phyloP scores from a whole-genome alignment of 495 filamentous ascomycete genomes.

The Evansstolkia leycettana region DNA sequence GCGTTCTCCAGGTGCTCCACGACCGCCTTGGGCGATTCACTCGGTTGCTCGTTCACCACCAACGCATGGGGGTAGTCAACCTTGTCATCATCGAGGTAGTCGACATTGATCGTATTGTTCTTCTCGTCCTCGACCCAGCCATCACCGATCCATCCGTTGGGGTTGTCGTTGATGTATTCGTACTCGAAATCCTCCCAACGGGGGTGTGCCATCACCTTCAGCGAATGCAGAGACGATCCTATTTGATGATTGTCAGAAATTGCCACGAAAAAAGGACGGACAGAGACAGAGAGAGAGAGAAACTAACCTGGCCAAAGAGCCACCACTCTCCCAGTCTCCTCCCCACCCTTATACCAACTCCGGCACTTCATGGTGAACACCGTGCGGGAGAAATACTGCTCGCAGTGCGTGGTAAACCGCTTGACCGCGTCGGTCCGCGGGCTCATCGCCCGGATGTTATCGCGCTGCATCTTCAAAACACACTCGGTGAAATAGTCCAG shows the following conservation, averaged over 20 bases:
- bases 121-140: constrained; percentile 31
- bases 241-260: not conserved
- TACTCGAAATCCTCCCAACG: constrained; percentile 33
- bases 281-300: too few relatives aligned
- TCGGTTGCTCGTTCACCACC: too few relatives aligned
- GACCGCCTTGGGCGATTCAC: too few relatives aligned
- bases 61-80: constrained; percentile 20
- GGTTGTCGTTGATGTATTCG: constrained; percentile 25
- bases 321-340: constrained; percentile 20
- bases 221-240: constrained; percentile 30
- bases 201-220: constrained; percentile 21
- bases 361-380: constrained; percentile 36
- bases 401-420: constrained; percentile 33
- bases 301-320: constrained; percentile 33
- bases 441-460: constrained; percentile 31
- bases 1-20: too few relatives aligned
- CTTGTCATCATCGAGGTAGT: constrained; percentile 29
- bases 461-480: constrained; percentile 36
- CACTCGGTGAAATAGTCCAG: constrained; percentile 41
- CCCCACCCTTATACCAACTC: constrained; percentile 42
- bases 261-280: not conserved
- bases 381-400: constrained; percentile 34
- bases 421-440: constrained; percentile 28
- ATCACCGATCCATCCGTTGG: constrained; percentile 28
- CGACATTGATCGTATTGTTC: constrained; percentile 18